Evolutionary conservation across 73 alveolate species (phyloP), one percentile per base, ranked within the genome.

Genomic region (Halteria grandinella): DNA sequence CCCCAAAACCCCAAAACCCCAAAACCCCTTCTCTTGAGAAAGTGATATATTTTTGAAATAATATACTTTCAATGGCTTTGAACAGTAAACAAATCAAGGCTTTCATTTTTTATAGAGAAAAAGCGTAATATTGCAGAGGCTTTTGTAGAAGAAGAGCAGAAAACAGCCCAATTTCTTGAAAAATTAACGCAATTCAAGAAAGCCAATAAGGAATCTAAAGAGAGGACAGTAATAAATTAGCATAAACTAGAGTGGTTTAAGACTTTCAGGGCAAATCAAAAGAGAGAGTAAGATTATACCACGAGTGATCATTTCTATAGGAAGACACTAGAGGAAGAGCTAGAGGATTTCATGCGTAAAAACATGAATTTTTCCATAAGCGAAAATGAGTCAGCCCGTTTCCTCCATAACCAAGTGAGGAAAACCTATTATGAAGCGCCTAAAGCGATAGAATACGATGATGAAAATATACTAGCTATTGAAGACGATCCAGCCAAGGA

Each of bases 221-320:
- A 69, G 73, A 17, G 91, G 21, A 80, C 91, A 18, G 59, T 66
- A n/a, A 70, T 48, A 17, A 80, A 80, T 34, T 36, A 76, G 44
- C 91, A 80, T 40, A 71, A 69, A 23, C 66, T 80, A 23, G 91
- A 80, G 49, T 80, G 91, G 91, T 15, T 48, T 24, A 80, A 80
- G 64, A 69, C 53, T 40, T n/a, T 51, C 69, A 23, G 60, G 17
- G 28, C 33, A 27, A 27, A 44, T 23, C 40, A 69, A 44, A 69
- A 70, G 29, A 37, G 71, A 52, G 78, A 69, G 75, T 66, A 80
- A 25, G 69, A 48, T 12, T 48, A n/a, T n/a, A n/a, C 18, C 10
- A 8, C 18, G 7, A 17, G 18, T 57, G n/a, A 58, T 21, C 32
- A 58, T 58, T 7, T 7, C 11, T 20, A 44, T 66, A 66, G 80